These are phyloP conservation scores for Talaromyces rugulosus DNA, from an alignment of 2,329 filamentous ascomycete genomes.

Conservation along the genomic window DNA sequence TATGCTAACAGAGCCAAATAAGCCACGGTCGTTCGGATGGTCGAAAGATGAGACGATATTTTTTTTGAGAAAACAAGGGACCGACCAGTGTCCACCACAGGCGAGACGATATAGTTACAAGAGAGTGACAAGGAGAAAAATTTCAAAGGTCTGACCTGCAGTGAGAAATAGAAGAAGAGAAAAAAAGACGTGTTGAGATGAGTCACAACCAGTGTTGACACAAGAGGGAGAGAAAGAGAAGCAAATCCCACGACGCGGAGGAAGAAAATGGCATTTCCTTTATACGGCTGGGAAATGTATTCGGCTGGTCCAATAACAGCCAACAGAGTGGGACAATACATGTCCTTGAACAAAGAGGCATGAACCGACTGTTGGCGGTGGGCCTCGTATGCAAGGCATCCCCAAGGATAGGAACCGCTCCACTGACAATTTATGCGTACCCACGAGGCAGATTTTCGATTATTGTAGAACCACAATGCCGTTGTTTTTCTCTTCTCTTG, in stretches of 20 bases:
- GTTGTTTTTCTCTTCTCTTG: neutral
- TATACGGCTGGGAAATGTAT: neutral
- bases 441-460: too few relatives aligned
- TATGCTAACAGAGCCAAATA: slow-evolving; percentile 1
- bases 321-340: neutral
- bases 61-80: neutral
- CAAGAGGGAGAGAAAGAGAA: neutral
- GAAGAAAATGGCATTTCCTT: neutral
- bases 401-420: neutral
- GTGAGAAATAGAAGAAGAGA: neutral
- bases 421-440: neutral
- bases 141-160: slow-evolving; percentile 2
- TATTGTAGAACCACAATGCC: neutral
- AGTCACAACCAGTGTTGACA: slow-evolving; percentile 1
- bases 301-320: neutral
- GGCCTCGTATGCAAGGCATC: neutral
- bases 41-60: neutral
- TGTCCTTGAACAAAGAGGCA: neutral
- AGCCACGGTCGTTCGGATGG: neutral
- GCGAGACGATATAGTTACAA: neutral
- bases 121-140: neutral
- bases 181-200: neutral
- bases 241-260: neutral
- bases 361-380: neutral
- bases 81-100: slow-evolving; percentile 1